Evolutionary conservation across 331 rosid genomes (phyloP).

Genomic region (Rosa hybrid): DNA sequence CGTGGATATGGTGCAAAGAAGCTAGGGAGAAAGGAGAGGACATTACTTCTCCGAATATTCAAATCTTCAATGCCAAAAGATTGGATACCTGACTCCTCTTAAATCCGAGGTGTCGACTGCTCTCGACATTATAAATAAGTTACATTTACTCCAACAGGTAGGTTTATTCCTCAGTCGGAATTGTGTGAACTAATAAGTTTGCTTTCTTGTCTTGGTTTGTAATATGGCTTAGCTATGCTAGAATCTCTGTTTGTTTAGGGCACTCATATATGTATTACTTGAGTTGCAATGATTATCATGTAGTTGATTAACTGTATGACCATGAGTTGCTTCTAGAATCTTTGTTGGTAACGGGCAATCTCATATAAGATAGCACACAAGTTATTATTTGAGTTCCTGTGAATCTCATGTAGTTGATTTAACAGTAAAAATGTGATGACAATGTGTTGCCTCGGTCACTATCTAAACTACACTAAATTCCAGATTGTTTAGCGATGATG

Average conservation of each 20-base stretch:
- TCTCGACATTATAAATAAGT: neutral
- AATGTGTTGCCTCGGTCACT: neutral
- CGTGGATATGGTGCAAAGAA: conserved; percentile 48
- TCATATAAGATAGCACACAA: neutral
- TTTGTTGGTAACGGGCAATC: neutral
- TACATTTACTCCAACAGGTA: neutral
- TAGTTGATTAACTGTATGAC: neutral
- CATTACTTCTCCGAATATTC: conserved; percentile 68
- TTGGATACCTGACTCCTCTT: conserved; percentile 46
- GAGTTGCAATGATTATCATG: neutral
- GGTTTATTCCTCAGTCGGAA: neutral
- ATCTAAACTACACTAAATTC: neutral
- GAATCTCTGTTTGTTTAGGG: neutral
- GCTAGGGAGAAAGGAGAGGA: conserved; percentile 56
- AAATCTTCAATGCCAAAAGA: conserved; percentile 57
- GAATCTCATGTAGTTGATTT: neutral
- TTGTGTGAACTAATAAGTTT: neutral
- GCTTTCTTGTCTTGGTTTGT: neutral
- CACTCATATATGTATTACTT: neutral
- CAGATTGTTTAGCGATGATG: neutral
- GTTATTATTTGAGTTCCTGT: neutral
- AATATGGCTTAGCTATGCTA: neutral
- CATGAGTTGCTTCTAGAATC: neutral
- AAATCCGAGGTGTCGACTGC: neutral
- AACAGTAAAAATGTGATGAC: neutral